Conservation (phyloP, 176 grass and related monocot genomes). For the Canna indica region DNA sequence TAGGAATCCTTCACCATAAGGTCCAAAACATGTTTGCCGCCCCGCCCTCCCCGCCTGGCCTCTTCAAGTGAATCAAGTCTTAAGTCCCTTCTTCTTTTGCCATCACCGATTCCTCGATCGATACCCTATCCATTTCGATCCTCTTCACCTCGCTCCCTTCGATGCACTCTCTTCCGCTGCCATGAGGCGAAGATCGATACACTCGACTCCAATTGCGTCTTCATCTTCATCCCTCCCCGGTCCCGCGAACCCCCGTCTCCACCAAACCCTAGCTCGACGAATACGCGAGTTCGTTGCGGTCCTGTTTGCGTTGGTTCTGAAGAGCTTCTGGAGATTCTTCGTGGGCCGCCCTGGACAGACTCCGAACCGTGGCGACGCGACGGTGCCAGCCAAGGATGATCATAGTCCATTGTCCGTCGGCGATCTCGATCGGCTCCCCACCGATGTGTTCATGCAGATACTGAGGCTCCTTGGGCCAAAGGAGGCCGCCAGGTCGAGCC, state of each 20-base stretch:
- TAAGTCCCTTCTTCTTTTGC: neutral
- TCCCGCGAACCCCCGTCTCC: neutral
- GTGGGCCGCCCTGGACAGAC: conserved; percentile 13
- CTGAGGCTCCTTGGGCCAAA: conserved; percentile 56
- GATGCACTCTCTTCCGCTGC: neutral
- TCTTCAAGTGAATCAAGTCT: neutral
- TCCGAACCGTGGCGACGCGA: neutral
- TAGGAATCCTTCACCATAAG: too few species aligned
- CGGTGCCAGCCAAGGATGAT: conserved; percentile 5
- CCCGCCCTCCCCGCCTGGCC: neutral
- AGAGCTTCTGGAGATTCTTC: conserved; percentile 48
- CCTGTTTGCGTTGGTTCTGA: conserved; percentile 42
- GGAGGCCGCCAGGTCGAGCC: conserved; percentile 46
- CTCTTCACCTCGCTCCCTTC: neutral
- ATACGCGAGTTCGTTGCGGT: neutral
- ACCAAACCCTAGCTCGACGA: neutral
- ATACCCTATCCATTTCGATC: conserved; percentile 4
- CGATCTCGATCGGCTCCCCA: conserved; percentile 53
- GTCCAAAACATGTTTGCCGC: too few species aligned
- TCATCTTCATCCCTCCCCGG: neutral
- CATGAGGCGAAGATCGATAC: neutral
- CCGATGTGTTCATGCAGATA: conserved; percentile 71
- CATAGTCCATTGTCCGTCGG: conserved; percentile 26
- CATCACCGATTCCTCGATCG: neutral
- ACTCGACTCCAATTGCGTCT: neutral